A percentile compares a stretch with the other conserved stretches of the same genome.
phyloP scores from a whole-genome alignment of 768 basidiomycete genomes.

The Pilatotrama ljubarskyi region DNA sequence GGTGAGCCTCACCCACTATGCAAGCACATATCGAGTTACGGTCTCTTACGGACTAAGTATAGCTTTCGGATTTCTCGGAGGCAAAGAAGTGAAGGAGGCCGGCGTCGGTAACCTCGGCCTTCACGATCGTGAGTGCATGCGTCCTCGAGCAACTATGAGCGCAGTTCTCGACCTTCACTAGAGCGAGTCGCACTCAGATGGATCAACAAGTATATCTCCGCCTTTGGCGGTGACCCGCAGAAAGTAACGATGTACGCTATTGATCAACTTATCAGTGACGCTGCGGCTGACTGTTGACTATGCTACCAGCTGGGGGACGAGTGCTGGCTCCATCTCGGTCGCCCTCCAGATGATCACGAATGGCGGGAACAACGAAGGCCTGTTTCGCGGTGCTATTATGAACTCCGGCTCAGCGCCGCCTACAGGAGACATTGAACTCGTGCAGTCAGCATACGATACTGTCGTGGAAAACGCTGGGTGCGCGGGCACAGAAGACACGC shows the following conservation, averaged over 20 bases:
- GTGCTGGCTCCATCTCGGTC: slow-evolving; percentile 38
- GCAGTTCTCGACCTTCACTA: background rate
- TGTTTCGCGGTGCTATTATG: slow-evolving; percentile 41
- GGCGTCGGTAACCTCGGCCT: too few relatives aligned
- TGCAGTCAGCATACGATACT: slow-evolving; percentile 42
- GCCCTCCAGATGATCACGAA: slow-evolving; percentile 29
- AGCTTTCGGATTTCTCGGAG: too few relatives aligned
- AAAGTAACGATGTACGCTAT: slow-evolving; percentile 42
- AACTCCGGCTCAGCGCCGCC: slow-evolving; percentile 11
- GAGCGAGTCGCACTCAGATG: slow-evolving; percentile 40
- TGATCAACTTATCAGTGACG: background rate
- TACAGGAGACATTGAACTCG: slow-evolving; percentile 10
- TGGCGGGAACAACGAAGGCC: slow-evolving; percentile 23
- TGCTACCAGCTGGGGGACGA: slow-evolving; percentile 34
- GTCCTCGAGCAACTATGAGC: too few relatives aligned
- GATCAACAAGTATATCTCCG: slow-evolving; percentile 39
- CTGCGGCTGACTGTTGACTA: background rate
- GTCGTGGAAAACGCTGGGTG: slow-evolving; percentile 44
- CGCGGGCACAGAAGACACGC: slow-evolving; percentile 33
- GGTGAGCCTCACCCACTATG: too few relatives aligned
- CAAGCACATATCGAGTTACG: too few relatives aligned
- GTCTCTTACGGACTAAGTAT: too few relatives aligned
- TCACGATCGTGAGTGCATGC: too few relatives aligned
- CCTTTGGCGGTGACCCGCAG: slow-evolving; percentile 45
- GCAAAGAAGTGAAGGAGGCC: too few relatives aligned